phyloP scores from a whole-genome alignment of 495 filamentous ascomycete genomes.

The Jackrogersella minutella region DNA sequence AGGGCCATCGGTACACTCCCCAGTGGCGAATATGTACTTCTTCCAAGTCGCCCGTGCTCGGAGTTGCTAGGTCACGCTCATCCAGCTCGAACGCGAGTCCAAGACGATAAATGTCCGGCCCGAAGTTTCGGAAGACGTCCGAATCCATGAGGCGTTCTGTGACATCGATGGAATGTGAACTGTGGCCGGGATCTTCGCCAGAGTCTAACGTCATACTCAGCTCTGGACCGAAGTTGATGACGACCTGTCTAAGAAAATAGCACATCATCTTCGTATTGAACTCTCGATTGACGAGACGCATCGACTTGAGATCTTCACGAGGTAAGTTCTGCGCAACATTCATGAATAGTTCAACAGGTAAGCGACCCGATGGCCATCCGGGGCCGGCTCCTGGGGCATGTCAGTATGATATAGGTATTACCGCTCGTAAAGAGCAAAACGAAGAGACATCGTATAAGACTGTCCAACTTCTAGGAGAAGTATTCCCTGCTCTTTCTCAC shows the following conservation, averaged over 20 bases:
- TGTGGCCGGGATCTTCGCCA: background rate
- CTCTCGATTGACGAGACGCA: constrained; percentile 63
- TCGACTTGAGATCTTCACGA: constrained; percentile 55
- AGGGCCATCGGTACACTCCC: constrained; percentile 63
- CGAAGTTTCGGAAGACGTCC: constrained; percentile 46
- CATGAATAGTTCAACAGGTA: constrained; percentile 63
- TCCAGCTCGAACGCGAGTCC: constrained; percentile 65
- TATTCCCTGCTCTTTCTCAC: background rate
- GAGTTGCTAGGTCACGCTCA: constrained; percentile 46
- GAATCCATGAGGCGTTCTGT: constrained; percentile 6
- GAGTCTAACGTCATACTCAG: constrained; percentile 54
- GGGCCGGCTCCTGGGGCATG: background rate
- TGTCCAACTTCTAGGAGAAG: background rate
- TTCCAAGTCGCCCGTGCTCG: constrained; percentile 14
- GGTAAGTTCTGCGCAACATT: constrained; percentile 55
- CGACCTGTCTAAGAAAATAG: constrained; percentile 56
- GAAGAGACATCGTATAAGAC: background rate
- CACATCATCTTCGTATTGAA: constrained; percentile 34
- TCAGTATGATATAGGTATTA: constrained; percentile 8
- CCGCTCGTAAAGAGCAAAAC: background rate
- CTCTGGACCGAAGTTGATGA: constrained; percentile 63
- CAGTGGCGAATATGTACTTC: constrained; percentile 51
- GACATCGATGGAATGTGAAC: background rate
- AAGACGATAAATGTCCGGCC: constrained; percentile 57
- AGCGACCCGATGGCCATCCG: constrained; percentile 47